Conservation (phyloP, 805 yeast species). For the Nakazawaea ernobii region DNA sequence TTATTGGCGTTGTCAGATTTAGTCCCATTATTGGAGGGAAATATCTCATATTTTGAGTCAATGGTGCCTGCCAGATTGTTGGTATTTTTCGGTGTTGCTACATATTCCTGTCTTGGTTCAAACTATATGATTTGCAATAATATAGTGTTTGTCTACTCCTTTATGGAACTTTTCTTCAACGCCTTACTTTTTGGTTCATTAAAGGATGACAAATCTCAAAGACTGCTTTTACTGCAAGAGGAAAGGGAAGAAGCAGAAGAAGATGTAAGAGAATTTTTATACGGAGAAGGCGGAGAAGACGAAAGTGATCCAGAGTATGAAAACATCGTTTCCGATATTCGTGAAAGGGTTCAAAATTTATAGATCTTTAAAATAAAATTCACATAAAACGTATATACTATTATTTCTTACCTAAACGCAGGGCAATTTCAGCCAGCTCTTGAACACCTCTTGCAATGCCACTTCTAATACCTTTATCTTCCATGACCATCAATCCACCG, state of each 20-base stretch:
- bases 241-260: slow-evolving; percentile 13
- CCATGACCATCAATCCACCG: slow-evolving; percentile 89
- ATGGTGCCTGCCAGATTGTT: slow-evolving; percentile 53
- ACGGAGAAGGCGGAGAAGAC: slow-evolving; percentile 11
- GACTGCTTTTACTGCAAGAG: slow-evolving; percentile 23
- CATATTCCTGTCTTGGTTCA: slow-evolving; percentile 41
- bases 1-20: slow-evolving; percentile 46
- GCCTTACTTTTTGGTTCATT: slow-evolving; percentile 55
- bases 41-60: slow-evolving; percentile 47
- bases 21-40: slow-evolving; percentile 47
- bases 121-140: slow-evolving; percentile 51
- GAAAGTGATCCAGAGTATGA: slow-evolving; percentile 24
- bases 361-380: not conserved
- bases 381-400: too few species aligned
- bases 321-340: slow-evolving; percentile 23
- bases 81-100: slow-evolving; percentile 43
- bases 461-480: slow-evolving; percentile 82
- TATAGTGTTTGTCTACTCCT: slow-evolving; percentile 51
- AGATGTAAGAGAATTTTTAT: not conserved
- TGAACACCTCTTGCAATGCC: slow-evolving; percentile 86
- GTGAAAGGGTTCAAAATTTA: slow-evolving; percentile 9
- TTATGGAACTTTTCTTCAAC: slow-evolving; percentile 66
- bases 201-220: slow-evolving; percentile 55
- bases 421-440: slow-evolving; percentile 84
- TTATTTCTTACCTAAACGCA: slow-evolving; percentile 46